Base-by-base conservation (phyloP, 495 filamentous ascomycete species). In the Lasiosphaeria miniovina region DNA sequence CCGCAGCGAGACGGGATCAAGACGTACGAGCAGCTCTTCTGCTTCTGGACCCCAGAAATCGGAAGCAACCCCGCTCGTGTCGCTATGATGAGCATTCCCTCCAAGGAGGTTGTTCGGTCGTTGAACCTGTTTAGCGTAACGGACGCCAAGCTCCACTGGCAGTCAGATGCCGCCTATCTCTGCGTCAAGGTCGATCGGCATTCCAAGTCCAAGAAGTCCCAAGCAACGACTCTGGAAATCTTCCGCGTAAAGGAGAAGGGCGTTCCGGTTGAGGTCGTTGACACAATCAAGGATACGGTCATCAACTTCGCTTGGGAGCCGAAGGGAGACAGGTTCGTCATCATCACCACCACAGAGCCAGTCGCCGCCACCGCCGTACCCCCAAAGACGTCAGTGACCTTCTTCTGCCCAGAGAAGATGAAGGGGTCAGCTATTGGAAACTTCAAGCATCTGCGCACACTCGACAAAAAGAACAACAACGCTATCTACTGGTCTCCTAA, bases 301-400 rank as follows among this genome's bases (percentile, higher is more conserved):
- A 93, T 97, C 74, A 98, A 98, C 80, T 98, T 98, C 65, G 90
- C 94, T 6, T 98, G 94, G 94, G 94, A 98, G 69, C 94, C 94
- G 43, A 94, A 96, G 76, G 94, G 94, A 57, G 91, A 95, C 67
- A 86, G 94, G 49, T 98, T 98, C 74, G 93, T 97, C 58, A 84
- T 96, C 69, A 98, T 98, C 75, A 96, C 90, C n/a, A 90, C 88
- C 4, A 88, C 90, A 12, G 94, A 98, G 74, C 84, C 89, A 10
- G 76, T 89, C 36, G 83, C 84, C 36, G 85, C 88, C 35, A 86
- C 90, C 3, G 89, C 88, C n/a, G 81, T 83, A 24, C 84, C 90
- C n/a, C 93, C 94, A 61, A 97, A 97, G 80, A 96, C 93, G 8
- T 82, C 90, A 1, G 93, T 98, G 14, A 85, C 90, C 17, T 98